Evolutionary conservation across 1,284 basidiomycete species (phyloP), one percentile per base, ranked within the genome.

Genomic region (Cryptococcus sp.): DNA sequence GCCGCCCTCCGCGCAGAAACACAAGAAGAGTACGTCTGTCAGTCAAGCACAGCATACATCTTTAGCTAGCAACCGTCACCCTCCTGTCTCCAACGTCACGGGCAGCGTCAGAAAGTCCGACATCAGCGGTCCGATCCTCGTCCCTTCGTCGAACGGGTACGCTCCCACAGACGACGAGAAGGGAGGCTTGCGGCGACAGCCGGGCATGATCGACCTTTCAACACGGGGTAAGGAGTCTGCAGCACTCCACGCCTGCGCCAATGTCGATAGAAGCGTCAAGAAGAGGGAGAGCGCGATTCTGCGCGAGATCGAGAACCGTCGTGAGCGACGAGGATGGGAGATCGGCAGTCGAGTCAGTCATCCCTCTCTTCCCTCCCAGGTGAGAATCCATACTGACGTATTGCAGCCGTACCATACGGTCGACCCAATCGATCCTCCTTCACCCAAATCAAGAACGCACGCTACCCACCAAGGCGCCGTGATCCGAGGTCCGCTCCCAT

Each of bases 101-200:
- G 31, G 40, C 8, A 47, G 46, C 13, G 31, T 58, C 10, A 58
- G 47, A 31, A 57, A 57, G 40, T 53, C 54, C 11, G 53, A 54
- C 39, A 59, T 59, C 41, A 49, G 47, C 41, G 50, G 51, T 22
- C 55, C 54, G 5, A 56, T 45, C 42, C 46, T 54, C 15, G 48
- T 56, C 1, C 11, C 38, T 22, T 41, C 53, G 3, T 46, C 47
- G 19, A 46, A 53, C 17, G 31, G 31, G 31, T 53, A 57, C 20
- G 48, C 35, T 4, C 41, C 53, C 1, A 49, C 39, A 40, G 39
- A 41, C n/a, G 53, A 35, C 17, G 52, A 38, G 7, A 60, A 54
- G 62, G 57, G 59, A 4, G 50, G 55, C 19, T 35, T 64, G 27
- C 25, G 62, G 39, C 56, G 58, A 39, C 62, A 64, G 45, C 62